A percentile compares a stretch with the other conserved stretches of the same genome.
phyloP scores from a whole-genome alignment of 202 grass and related monocot species.

The Carex arenaria region DNA sequence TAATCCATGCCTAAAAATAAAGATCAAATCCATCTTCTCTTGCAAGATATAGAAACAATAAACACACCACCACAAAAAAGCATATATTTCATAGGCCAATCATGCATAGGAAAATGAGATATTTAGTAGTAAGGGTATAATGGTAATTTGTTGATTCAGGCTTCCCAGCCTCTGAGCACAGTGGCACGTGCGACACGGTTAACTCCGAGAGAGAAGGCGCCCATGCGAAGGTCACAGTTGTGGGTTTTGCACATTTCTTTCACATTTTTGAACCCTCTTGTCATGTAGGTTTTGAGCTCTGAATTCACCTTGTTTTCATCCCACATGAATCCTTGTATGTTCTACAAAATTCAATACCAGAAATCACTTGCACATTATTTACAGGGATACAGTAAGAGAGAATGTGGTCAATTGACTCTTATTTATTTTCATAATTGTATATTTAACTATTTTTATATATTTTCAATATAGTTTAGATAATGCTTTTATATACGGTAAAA shows the following conservation, averaged over 20 bases:
- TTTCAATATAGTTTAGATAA: no score
- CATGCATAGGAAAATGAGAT: background rate
- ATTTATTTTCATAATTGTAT: no score
- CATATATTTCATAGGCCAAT: background rate
- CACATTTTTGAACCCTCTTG: constrained; percentile 59
- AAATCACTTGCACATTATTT: background rate
- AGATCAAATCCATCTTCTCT: background rate
- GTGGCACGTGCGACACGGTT: constrained; percentile 94
- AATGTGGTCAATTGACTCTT: no score
- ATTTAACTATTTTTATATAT: no score
- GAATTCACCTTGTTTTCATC: constrained; percentile 92
- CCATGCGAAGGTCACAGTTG: constrained; percentile 98
- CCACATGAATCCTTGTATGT: constrained; percentile 99
- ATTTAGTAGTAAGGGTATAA: background rate
- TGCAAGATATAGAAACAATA: background rate
- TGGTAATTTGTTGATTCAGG: constrained; percentile 24
- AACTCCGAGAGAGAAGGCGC: constrained; percentile 94
- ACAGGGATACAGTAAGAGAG: no score
- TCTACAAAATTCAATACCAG: constrained; percentile 30
- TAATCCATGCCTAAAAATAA: background rate
- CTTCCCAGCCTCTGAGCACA: constrained; percentile 89
- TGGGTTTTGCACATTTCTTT: constrained; percentile 88
- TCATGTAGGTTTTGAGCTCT: constrained; percentile 92
- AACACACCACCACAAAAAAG: background rate
- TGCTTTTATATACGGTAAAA: no score